Evolutionary conservation across 768 basidiomycete genomes (phyloP).

Genomic region (Suillus americanus): DNA sequence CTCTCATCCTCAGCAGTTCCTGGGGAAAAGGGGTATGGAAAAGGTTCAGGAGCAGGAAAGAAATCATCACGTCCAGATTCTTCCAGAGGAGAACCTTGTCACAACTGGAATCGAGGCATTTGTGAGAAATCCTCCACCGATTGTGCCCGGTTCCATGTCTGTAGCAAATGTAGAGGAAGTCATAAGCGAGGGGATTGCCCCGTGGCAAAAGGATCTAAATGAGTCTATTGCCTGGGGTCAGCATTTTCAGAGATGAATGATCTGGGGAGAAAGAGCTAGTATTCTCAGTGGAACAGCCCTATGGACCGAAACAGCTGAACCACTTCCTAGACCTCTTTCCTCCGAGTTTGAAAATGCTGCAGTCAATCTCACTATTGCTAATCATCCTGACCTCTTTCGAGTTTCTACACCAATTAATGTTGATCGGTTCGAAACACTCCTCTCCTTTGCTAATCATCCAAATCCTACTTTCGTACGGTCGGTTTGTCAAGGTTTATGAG

Average conservation of each 20-base stretch:
- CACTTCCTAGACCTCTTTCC: not conserved
- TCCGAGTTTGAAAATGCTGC: not conserved
- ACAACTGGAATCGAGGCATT: not conserved
- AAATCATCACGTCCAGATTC: not conserved
- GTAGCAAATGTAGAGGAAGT: too few relatives aligned
- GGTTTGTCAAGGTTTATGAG: conserved; percentile 5
- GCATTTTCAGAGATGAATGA: not conserved
- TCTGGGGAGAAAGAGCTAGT: not conserved
- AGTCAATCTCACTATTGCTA: not conserved
- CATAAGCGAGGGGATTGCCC: not conserved
- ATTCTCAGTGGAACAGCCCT: not conserved
- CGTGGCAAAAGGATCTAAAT: not conserved
- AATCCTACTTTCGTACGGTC: conserved; percentile 30
- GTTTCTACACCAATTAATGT: conserved; percentile 27
- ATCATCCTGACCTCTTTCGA: conserved; percentile 14
- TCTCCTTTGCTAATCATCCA: conserved; percentile 24
- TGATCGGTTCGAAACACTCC: conserved; percentile 16
- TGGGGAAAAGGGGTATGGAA: too few relatives aligned
- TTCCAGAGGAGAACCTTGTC: not conserved
- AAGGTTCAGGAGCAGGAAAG: not conserved
- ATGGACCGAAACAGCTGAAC: not conserved
- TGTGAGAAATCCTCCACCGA: too few relatives aligned
- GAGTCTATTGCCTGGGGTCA: not conserved
- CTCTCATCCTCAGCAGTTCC: too few relatives aligned
- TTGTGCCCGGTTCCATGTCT: too few relatives aligned